Percentiles rank a stretch among this genome's conserved stretches.
Conservation (phyloP, 1,284 basidiomycete species). For the Hymenochaete sp. region DNA sequence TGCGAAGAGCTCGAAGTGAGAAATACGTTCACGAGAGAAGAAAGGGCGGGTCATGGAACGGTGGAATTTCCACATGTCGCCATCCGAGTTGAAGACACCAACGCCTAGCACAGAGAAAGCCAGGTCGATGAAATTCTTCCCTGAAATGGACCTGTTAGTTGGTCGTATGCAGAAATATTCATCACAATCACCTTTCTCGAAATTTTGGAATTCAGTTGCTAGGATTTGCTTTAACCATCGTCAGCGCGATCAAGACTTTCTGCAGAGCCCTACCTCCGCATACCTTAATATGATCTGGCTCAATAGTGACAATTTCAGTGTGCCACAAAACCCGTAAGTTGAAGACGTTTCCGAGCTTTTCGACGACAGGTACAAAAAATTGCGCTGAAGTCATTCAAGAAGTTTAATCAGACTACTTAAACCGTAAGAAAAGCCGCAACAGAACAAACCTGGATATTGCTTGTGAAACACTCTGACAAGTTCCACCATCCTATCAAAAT, state of each 20-base stretch:
- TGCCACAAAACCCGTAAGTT: slow-evolving; percentile 29
- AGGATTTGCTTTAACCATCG: slow-evolving; percentile 27
- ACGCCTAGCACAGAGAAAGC: slow-evolving; percentile 32
- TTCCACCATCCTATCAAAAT: slow-evolving; percentile 6
- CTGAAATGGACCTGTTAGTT: slow-evolving; percentile 21
- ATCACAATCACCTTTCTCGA: slow-evolving; percentile 32
- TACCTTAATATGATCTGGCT: slow-evolving; percentile 30
- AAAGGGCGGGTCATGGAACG: slow-evolving; percentile 24
- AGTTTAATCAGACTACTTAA: neutral
- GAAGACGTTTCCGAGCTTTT: slow-evolving; percentile 20
- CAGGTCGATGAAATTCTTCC: slow-evolving; percentile 24
- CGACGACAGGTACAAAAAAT: slow-evolving; percentile 5
- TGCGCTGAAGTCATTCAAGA: neutral
- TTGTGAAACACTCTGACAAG: neutral
- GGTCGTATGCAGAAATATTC: slow-evolving; percentile 12
- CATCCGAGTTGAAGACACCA: slow-evolving; percentile 42
- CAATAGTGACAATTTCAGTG: slow-evolving; percentile 26
- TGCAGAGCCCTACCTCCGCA: neutral
- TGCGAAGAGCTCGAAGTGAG: slow-evolving; percentile 22
- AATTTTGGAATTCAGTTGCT: slow-evolving; percentile 35
- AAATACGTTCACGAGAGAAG: slow-evolving; percentile 23
- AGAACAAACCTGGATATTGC: slow-evolving; percentile 13
- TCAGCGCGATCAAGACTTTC: neutral
- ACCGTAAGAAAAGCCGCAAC: too few relatives aligned
- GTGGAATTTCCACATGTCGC: slow-evolving; percentile 23